Evolutionary conservation across 257 asterid genomes (phyloP).

Genomic region (Eustoma russellianum): DNA sequence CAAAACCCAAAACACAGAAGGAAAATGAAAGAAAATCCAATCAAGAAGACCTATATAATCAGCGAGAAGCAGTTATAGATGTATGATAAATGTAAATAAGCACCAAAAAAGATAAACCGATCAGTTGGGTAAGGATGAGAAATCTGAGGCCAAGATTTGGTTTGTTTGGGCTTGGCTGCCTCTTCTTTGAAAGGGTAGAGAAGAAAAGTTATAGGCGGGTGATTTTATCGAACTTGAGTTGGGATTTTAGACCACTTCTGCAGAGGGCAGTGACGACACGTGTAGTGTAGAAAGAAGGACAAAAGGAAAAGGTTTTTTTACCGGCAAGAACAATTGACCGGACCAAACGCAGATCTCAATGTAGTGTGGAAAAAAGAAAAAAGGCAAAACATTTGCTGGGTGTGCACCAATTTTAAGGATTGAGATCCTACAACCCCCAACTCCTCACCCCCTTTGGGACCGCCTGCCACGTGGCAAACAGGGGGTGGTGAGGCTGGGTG

Average conservation of each 20-base stretch:
- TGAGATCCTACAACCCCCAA: too few relatives aligned
- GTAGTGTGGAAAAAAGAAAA: neutral
- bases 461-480: too few relatives aligned
- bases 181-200: conserved; percentile 1
- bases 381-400: too few relatives aligned
- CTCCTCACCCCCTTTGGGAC: too few relatives aligned
- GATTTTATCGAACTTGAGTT: conserved; percentile 7
- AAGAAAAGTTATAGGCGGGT: conserved; percentile 25
- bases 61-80: neutral
- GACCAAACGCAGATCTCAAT: conserved; percentile 37
- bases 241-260: conserved; percentile 8
- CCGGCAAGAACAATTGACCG: conserved; percentile 15
- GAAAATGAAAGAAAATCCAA: conserved; percentile 16
- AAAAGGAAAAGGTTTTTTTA: conserved; percentile 3
- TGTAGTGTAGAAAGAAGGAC: neutral
- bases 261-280: neutral
- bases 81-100: conserved; percentile 3
- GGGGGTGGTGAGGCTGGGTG: too few relatives aligned
- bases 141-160: conserved; percentile 41
- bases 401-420: too few relatives aligned
- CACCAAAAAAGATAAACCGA: conserved; percentile 8
- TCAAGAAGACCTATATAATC: conserved; percentile 29
- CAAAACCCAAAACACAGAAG: conserved; percentile 10
- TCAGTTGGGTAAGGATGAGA: conserved; percentile 30
- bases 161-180: neutral